Evolutionary conservation across 441 rosid species (phyloP).

Genomic region (Erysimum pusillum): DNA sequence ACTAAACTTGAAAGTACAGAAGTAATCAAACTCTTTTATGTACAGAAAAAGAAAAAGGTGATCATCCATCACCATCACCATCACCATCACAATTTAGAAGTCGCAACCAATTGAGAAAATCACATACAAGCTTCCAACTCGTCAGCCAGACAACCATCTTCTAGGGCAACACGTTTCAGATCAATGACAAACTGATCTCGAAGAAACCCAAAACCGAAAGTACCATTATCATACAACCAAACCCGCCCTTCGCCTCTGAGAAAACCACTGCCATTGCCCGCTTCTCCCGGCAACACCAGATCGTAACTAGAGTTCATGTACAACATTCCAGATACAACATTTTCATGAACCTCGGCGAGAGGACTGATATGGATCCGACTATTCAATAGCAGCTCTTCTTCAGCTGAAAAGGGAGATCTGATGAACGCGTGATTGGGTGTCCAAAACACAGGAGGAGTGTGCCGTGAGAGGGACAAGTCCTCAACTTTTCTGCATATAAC

Average conservation of each 20-base stretch:
- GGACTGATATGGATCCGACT: conserved; percentile 61
- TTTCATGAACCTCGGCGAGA: conserved; percentile 43
- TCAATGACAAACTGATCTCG: conserved; percentile 69
- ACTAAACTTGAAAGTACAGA: conserved; percentile 16
- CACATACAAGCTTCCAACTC: conserved; percentile 37
- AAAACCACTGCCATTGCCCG: conserved; percentile 38
- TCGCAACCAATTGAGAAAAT: conserved; percentile 20
- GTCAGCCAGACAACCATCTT: conserved; percentile 70
- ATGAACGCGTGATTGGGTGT: conserved; percentile 58
- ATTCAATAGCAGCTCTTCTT: conserved; percentile 63
- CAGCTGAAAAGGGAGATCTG: conserved; percentile 60
- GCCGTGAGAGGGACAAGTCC: conserved; percentile 57
- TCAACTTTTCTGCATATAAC: conserved; percentile 79
- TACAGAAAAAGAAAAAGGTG: conserved; percentile 19
- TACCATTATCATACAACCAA: conserved; percentile 80
- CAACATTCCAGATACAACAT: conserved; percentile 62
- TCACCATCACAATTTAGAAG: conserved; percentile 26
- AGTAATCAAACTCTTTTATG: conserved; percentile 27
- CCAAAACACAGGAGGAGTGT: conserved; percentile 76
- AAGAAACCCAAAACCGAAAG: conserved; percentile 88
- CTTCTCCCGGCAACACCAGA: conserved; percentile 54
- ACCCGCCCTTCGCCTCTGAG: conserved; percentile 74
- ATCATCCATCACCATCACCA: background rate
- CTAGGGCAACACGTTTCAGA: conserved; percentile 63
- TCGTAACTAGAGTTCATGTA: conserved; percentile 70